phyloP scores from a whole-genome alignment of 2,329 filamentous ascomycete species.

The Aspergillus sp. region DNA sequence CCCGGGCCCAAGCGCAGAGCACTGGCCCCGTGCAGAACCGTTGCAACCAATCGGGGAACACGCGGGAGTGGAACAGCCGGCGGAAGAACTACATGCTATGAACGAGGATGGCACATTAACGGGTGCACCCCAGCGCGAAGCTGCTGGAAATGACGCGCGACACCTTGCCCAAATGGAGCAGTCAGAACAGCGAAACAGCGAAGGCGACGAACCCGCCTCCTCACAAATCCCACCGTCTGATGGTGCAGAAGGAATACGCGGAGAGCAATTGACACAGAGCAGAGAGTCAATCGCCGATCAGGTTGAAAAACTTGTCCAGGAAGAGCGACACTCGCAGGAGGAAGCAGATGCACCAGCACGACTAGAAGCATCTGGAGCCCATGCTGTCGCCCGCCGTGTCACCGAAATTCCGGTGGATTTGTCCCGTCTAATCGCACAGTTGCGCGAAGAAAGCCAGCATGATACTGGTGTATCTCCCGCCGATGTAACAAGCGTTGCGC shows the following conservation, averaged over 20 bases:
- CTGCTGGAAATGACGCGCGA: neutral
- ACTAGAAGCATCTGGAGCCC: neutral
- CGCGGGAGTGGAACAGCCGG: conserved; percentile 1
- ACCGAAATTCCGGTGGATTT: conserved; percentile 2
- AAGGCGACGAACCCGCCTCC: conserved; percentile 2
- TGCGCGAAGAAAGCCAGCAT: conserved; percentile 3
- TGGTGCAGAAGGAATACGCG: neutral
- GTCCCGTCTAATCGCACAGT: conserved; percentile 2
- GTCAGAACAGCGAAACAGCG: neutral
- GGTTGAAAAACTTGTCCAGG: neutral
- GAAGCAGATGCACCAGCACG: neutral
- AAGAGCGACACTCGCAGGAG: conserved; percentile 3
- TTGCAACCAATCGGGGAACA: neutral
- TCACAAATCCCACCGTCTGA: conserved; percentile 1
- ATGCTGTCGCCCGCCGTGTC: conserved; percentile 1
- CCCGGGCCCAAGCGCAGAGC: conserved; percentile 1
- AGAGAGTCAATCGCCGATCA: conserved; percentile 2
- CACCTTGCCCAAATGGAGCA: neutral
- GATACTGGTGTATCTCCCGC: conserved; percentile 2
- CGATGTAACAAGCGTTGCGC: neutral
- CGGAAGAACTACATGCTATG: neutral
- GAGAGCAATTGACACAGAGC: neutral
- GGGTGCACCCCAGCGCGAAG: neutral
- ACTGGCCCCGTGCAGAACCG: neutral
- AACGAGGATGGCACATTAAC: neutral